phyloP scores from a whole-genome alignment of 192 early-diverging fungal genomes.

The Piromyces finnis region DNA sequence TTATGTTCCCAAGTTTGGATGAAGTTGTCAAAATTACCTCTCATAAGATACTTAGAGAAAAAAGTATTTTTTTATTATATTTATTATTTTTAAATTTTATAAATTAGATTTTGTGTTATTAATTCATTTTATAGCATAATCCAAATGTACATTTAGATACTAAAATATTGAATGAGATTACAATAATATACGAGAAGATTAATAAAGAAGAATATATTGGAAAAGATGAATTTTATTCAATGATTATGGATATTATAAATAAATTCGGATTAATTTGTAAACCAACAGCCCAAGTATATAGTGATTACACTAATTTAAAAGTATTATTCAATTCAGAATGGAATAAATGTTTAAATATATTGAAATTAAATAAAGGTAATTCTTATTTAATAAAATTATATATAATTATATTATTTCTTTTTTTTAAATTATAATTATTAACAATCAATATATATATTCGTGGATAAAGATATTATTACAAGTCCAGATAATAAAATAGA shows the following conservation, averaged over 20 bases:
- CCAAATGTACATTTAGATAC: not conserved
- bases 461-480: not conserved
- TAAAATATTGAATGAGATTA: not conserved
- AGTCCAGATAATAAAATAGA: not conserved
- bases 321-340: not conserved
- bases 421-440: no score
- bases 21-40: not conserved
- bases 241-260: not conserved
- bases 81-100: no score
- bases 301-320: not conserved
- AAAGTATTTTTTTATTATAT: no score
- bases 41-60: not conserved
- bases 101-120: no score
- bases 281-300: not conserved
- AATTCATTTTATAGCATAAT: not conserved
- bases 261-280: not conserved
- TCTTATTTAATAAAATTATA: no score
- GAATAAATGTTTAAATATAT: not conserved
- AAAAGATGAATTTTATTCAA: not conserved
- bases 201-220: not conserved
- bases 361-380: not conserved
- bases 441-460: not conserved
- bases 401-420: no score
- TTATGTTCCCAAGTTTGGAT: not conserved
- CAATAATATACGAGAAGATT: not conserved